phyloP scores from a whole-genome alignment of 345 rosid species.

The Mallotus nudiflorus region DNA sequence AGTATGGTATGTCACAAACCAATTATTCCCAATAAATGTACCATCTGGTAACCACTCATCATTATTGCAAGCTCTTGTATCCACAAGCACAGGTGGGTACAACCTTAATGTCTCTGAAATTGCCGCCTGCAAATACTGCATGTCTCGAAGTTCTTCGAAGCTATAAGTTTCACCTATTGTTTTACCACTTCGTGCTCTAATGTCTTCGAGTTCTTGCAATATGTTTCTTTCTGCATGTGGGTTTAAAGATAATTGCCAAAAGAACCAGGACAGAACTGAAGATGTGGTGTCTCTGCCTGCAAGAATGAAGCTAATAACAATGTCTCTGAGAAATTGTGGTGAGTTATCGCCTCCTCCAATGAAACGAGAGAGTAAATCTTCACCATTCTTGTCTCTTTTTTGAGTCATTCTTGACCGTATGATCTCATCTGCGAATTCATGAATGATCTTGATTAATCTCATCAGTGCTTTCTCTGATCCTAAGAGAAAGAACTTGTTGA shows the following conservation, averaged over 20 bases:
- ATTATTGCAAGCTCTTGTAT: conserved; percentile 1
- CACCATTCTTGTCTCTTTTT: not conserved
- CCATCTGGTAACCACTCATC: conserved; percentile 26
- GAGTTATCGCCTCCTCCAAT: not conserved
- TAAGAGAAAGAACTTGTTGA: conserved; percentile 7
- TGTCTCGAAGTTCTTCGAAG: conserved; percentile 16
- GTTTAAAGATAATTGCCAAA: conserved; percentile 14
- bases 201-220: conserved; percentile 11
- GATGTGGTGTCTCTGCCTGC: conserved; percentile 31
- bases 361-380: conserved; percentile 28
- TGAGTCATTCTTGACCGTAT: conserved; percentile 10
- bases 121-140: conserved; percentile 17
- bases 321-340: conserved; percentile 18
- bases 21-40: not conserved
- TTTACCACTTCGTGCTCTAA: conserved; percentile 7
- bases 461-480: conserved; percentile 13
- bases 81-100: conserved; percentile 27
- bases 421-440: conserved; percentile 17
- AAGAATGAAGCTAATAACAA: conserved; percentile 24
- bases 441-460: conserved; percentile 13
- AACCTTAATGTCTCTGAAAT: conserved; percentile 24
- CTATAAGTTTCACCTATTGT: not conserved
- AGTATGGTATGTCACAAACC: conserved; percentile 14
- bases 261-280: conserved; percentile 17
- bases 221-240: conserved; percentile 11